Conservation (phyloP, 2,329 filamentous ascomycete genomes). For the Colletotrichum spinosum region DNA sequence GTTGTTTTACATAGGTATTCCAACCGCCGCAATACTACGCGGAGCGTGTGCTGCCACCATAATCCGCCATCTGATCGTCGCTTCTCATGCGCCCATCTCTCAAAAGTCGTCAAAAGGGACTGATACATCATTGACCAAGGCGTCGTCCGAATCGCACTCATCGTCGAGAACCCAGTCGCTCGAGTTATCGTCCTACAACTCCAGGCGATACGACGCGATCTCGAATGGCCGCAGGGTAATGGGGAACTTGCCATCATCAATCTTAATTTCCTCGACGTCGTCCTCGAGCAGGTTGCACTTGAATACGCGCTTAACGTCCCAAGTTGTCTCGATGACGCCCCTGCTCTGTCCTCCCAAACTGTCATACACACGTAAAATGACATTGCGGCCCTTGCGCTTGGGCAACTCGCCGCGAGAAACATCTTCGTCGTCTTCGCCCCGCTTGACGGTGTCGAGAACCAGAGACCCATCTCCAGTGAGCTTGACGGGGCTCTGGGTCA, state of each 20-base stretch:
- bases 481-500: slow-evolving; percentile 65
- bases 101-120: slow-evolving; percentile 18
- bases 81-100: not conserved
- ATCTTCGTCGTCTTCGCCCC: slow-evolving; percentile 88
- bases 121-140: slow-evolving; percentile 1
- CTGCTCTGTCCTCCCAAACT: slow-evolving; percentile 84
- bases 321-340: slow-evolving; percentile 74
- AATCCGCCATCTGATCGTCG: not conserved
- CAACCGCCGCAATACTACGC: not conserved
- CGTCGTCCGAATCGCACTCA: not conserved
- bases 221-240: slow-evolving; percentile 84
- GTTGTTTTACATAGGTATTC: slow-evolving; percentile 29
- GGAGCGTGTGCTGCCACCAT: not conserved
- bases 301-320: slow-evolving; percentile 80
- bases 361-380: slow-evolving; percentile 90
- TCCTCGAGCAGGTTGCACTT: slow-evolving; percentile 94
- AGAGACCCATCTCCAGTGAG: slow-evolving; percentile 76
- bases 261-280: slow-evolving; percentile 74
- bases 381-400: slow-evolving; percentile 77
- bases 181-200: slow-evolving; percentile 52
- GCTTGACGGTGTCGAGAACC: slow-evolving; percentile 90
- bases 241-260: slow-evolving; percentile 63
- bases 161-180: slow-evolving; percentile 24
- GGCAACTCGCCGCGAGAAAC: slow-evolving; percentile 72
- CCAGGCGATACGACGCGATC: slow-evolving; percentile 82